Evolutionary conservation across 805 yeast species (phyloP), one percentile per base, ranked within the genome.

Genomic region (Starmerella vaccinii): DNA sequence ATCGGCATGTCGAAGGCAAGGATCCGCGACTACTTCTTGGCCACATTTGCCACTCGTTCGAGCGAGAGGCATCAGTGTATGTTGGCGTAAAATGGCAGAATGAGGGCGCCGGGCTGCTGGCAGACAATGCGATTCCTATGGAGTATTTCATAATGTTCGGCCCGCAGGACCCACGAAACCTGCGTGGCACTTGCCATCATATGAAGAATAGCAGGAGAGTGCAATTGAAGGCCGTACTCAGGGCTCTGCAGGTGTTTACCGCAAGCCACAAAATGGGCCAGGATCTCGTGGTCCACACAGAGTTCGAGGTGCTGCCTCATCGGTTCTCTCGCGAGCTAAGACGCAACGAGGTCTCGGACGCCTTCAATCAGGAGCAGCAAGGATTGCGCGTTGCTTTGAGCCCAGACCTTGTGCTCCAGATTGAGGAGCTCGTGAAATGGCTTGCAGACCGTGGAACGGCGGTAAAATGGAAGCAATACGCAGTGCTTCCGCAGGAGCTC

Each of bases 101-200:
- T 8, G 22, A 41, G 23, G 6, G 18, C 19, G 8, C 16, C 10
- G 45, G 45, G 24, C 16, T 26, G 23, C 8, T 21, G 4, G 23
- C 45, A 8, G 45, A 41, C 45, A 16, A 24, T 18, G n/a, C 23
- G 6, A 26, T 41, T 23, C 45, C 45, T 6, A 8, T 27, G 23
- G 45, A 41, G 35, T 41, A 26, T 19, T 41, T 26, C 34, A 27
- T 41, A 26, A 13, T 26, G n/a, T 41, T 41, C 13, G 45, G n/a
- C n/a, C 45, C 45, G n/a, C 45, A 21, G 4, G 45, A 41, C 16
- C 18, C 45, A n/a, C 22, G 45, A 5, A 41, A 41, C 45, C n/a
- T 9, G 33, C 22, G 45, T 8, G 45, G 45, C 3, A 5, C 33
- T 7, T 41, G 23, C 13, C 21, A 27, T 7, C 22, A 41, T 12